Conservation (phyloP, 2,329 filamentous ascomycete genomes). For the Cytospora leucostoma region DNA sequence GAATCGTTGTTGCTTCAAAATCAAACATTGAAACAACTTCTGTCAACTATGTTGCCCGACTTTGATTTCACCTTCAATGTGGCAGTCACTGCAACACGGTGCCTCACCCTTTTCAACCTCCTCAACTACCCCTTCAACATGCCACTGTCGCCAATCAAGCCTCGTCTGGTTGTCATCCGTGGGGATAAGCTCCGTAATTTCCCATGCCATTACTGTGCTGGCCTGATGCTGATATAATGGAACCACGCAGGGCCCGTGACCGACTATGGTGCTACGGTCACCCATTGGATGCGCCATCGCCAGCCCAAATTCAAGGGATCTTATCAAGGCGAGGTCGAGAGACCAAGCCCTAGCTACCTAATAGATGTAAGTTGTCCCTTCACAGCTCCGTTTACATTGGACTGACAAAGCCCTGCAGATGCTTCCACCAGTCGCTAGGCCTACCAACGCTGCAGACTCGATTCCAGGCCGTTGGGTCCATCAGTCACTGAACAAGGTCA, state of each 20-base stretch:
- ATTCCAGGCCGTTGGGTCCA: slow-evolving; percentile 95
- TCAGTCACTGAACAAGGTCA: slow-evolving; percentile 97
- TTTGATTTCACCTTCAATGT: background rate
- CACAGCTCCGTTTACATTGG: background rate
- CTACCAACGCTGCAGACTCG: slow-evolving; percentile 75
- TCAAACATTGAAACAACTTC: background rate
- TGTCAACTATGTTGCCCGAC: background rate
- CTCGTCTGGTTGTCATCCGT: slow-evolving; percentile 20
- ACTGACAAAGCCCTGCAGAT: slow-evolving; percentile 58
- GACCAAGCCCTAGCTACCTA: slow-evolving; percentile 86
- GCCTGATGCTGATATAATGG: slow-evolving; percentile 2
- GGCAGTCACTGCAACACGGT: background rate
- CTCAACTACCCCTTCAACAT: background rate
- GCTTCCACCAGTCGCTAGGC: slow-evolving; percentile 77
- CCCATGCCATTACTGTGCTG: slow-evolving; percentile 18
- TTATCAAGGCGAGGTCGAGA: slow-evolving; percentile 73
- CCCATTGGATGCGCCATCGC: slow-evolving; percentile 87
- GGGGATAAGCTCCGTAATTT: slow-evolving; percentile 9
- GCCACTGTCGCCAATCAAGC: slow-evolving; percentile 19
- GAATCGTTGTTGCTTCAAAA: background rate
- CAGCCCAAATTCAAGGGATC: slow-evolving; percentile 73
- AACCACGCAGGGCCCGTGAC: slow-evolving; percentile 73
- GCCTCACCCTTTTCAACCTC: too few relatives aligned
- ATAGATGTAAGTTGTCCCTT: slow-evolving; percentile 68
- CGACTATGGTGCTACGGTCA: slow-evolving; percentile 87